Evolutionary conservation across 2,329 filamentous ascomycete species (phyloP), one percentile per base, ranked within the genome.

Genomic region (Biscogniauxia mediterranea): DNA sequence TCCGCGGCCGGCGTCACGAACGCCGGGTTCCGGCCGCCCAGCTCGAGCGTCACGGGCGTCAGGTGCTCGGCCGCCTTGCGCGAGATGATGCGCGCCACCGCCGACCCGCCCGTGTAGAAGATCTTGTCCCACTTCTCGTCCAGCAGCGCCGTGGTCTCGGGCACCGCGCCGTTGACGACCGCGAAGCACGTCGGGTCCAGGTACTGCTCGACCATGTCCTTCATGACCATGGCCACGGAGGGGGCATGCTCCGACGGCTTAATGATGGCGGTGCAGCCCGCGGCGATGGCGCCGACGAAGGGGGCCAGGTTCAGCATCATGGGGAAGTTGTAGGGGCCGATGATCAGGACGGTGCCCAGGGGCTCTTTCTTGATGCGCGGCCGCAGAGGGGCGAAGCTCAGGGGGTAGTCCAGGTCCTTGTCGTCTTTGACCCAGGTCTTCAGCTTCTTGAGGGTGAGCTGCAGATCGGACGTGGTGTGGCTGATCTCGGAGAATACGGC

Each of bases 91-190:
- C 89, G 92, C 71, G 91, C 95, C 19, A 97, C 92, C 26, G 74
- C 79, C 57, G 84, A 83, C 70, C 87, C 89, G 58, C 95, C 95
- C 0, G 95, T 99, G 80, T 97, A 99, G 81, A 95, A 93, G 71
- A 99, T 96, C 84, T 97, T 98, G 79, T 96, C 93, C 89, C 93
- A 99, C 76, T 94, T 94, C 79, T 93, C 86, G 61, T 94, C 87
- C 38, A 99, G 84, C 52, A 98, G 79, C 13, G 87, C 88, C 53
- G 90, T 92, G 3, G 90, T 93, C 81, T 97, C 92, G 3, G 89
- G 83, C 20, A 97, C 78, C 26, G 81, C 88, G 62, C 95, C 95
- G 74, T 97, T 95, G 67, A 97, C 81, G 61, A 92, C 85, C 42
- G 81, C 79, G 77, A 92, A 97, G 68, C 88, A 89, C 17, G 86